These are phyloP conservation scores for Psilocybe subaeruginosa DNA, from an alignment of 768 basidiomycete genomes.

Conservation along the genomic window DNA sequence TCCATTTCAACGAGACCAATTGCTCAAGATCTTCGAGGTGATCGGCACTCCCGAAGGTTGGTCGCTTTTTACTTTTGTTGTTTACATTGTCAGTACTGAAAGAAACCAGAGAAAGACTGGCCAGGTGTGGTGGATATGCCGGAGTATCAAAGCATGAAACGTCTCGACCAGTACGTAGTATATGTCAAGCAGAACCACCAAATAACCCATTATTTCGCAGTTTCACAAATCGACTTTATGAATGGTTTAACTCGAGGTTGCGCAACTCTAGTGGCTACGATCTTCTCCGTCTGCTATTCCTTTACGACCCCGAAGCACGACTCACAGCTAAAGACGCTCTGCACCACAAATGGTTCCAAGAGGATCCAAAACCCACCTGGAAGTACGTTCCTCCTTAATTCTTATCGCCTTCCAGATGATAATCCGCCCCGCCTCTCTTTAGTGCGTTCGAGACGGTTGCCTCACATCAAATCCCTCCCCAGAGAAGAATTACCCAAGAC, in stretches of 20 bases:
- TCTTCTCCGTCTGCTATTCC: conserved; percentile 83
- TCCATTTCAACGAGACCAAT: conserved; percentile 95
- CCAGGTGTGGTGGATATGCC: conserved; percentile 84
- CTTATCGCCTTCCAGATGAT: conserved; percentile 1
- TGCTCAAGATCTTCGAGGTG: conserved; percentile 95
- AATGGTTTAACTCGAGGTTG: conserved; percentile 78
- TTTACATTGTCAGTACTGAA: background rate
- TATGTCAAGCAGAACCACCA: background rate
- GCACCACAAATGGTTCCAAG: conserved; percentile 88
- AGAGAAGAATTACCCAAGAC: conserved; percentile 88
- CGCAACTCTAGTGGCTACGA: conserved; percentile 71
- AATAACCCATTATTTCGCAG: conserved; percentile 11
- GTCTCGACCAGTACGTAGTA: conserved; percentile 67
- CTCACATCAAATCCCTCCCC: conserved; percentile 76
- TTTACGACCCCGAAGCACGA: conserved; percentile 87
- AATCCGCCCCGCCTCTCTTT: background rate
- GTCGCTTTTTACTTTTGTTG: conserved; percentile 19
- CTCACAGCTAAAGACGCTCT: conserved; percentile 84
- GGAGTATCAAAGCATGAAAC: conserved; percentile 83
- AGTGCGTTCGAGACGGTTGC: conserved; percentile 78
- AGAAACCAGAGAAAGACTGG: conserved; percentile 77
- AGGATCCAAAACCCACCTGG: conserved; percentile 83
- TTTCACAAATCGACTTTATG: conserved; percentile 59
- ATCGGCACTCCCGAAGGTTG: conserved; percentile 87
- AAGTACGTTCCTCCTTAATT: conserved; percentile 60